phyloP scores from a whole-genome alignment of 2,329 filamentous ascomycete species.

The Botryotinia narcissicola region DNA sequence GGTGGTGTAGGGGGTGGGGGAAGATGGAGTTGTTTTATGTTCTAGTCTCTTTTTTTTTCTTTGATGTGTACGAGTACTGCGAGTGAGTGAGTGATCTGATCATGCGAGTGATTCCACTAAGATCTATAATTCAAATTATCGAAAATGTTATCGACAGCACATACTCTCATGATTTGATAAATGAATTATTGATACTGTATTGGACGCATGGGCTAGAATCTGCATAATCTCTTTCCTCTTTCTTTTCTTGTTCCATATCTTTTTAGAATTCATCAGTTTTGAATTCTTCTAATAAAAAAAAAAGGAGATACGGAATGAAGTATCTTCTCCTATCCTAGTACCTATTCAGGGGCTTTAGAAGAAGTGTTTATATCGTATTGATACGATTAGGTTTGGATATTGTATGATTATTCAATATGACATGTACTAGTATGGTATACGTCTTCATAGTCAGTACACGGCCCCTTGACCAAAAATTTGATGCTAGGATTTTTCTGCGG shows the following conservation, averaged over 20 bases:
- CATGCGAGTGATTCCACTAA: not conserved
- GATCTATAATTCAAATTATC: not conserved
- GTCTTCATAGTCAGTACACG: not conserved
- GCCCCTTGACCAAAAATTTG: no score
- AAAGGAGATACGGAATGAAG: not conserved
- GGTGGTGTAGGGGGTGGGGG: not conserved
- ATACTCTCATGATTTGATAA: not conserved
- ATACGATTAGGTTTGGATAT: not conserved
- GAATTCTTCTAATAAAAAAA: not conserved
- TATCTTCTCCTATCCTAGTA: not conserved
- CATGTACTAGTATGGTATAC: not conserved
- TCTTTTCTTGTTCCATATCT: not conserved
- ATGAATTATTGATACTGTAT: not conserved
- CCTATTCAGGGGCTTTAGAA: not conserved
- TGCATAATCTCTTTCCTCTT: not conserved
- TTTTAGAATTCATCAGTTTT: not conserved
- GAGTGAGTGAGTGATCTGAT: no score
- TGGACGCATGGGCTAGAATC: not conserved
- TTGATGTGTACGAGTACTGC: not conserved
- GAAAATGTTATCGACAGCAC: not conserved
- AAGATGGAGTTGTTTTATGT: no score
- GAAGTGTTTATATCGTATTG: not conserved
- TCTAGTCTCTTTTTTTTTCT: not conserved
- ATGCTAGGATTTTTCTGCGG: no score
- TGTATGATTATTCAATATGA: not conserved